Conservation (phyloP, 176 grass and related monocot species). For the Bothriochloa decipiens region DNA sequence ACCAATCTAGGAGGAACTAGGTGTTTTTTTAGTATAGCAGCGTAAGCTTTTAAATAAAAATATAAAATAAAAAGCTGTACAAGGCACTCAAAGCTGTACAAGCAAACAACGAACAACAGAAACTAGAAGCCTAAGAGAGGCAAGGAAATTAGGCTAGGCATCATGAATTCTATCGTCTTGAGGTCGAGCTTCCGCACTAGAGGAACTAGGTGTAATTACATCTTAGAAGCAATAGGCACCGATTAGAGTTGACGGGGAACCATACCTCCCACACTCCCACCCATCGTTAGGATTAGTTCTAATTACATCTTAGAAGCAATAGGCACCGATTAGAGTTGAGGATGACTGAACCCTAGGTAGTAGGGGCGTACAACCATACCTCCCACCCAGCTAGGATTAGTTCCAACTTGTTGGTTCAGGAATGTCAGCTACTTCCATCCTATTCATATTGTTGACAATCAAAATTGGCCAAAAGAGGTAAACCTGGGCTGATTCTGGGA, state of each 20-base stretch:
- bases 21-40: background rate
- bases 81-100: too few species aligned
- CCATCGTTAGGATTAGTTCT: background rate
- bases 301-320: conserved; percentile 5
- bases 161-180: too few species aligned
- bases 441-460: background rate
- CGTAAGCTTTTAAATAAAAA: too few species aligned
- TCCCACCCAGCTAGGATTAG: background rate
- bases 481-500: background rate
- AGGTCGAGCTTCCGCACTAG: too few species aligned
- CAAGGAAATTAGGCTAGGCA: too few species aligned
- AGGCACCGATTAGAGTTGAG: background rate
- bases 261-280: background rate
- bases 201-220: background rate
- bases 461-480: background rate
- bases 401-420: conserved; percentile 21
- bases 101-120: too few species aligned
- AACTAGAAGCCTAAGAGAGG: too few species aligned
- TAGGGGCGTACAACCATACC: background rate
- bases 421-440: conserved; percentile 13
- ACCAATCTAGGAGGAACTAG: background rate
- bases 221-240: background rate
- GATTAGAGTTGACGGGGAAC: background rate
- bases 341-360: background rate
- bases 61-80: too few species aligned